Evolutionary conservation across 2,329 filamentous ascomycete species (phyloP).

Genomic region (Xylariaceae sp.): DNA sequence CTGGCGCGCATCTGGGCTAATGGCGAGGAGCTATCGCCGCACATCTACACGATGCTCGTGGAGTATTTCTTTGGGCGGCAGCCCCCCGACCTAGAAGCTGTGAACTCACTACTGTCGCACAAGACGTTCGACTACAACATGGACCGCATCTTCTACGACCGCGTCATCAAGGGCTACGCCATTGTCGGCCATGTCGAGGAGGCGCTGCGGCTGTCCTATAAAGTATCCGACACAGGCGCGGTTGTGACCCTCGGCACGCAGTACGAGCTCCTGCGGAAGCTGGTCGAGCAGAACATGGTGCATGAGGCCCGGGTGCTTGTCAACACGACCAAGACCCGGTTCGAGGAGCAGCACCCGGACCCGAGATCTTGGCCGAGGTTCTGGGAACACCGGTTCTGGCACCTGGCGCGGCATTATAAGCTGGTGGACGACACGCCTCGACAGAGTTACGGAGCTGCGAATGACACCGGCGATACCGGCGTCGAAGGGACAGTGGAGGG

Average conservation of each 20-base stretch:
- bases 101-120: constrained; percentile 55
- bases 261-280: constrained; percentile 35
- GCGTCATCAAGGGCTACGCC: constrained; percentile 60
- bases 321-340: constrained; percentile 15
- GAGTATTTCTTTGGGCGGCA: constrained; percentile 59
- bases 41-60: constrained; percentile 72
- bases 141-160: constrained; percentile 44
- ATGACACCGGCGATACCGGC: too few species aligned
- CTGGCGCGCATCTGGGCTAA: constrained; percentile 56
- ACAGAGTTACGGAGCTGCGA: too few species aligned
- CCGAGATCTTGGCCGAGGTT: constrained; percentile 6
- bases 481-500: too few species aligned
- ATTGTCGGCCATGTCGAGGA: constrained; percentile 42
- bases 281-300: constrained; percentile 15
- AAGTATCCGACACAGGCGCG: constrained; percentile 36
- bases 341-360: constrained; percentile 10
- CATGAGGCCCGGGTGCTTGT: constrained; percentile 21
- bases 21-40: constrained; percentile 50
- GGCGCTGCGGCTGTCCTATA: constrained; percentile 46
- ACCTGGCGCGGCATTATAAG: constrained; percentile 22
- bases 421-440: constrained; percentile 5
- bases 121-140: constrained; percentile 33
- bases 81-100: constrained; percentile 55
- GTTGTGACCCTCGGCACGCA: constrained; percentile 40
- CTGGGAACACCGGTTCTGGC: constrained; percentile 26